phyloP scores from a whole-genome alignment of 1,284 basidiomycete genomes.

The Microbotryum intermedium region DNA sequence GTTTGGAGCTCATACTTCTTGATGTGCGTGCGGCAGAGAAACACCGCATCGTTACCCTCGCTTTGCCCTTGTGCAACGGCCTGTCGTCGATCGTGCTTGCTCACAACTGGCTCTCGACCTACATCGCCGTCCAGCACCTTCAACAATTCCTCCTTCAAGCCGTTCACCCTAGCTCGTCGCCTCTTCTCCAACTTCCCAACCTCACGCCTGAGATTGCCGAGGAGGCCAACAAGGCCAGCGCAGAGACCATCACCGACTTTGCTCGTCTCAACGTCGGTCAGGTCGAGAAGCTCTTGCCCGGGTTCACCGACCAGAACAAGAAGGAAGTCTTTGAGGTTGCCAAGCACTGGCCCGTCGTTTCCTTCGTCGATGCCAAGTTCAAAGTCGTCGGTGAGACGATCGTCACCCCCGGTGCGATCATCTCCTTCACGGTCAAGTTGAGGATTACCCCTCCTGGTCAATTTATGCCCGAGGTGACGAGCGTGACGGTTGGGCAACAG shows the following conservation, averaged over 20 bases:
- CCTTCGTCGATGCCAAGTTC: slow-evolving; percentile 77
- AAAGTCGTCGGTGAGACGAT: slow-evolving; percentile 89
- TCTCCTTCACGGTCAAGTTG: slow-evolving; percentile 76
- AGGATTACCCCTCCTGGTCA: slow-evolving; percentile 52
- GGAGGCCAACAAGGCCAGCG: slow-evolving; percentile 40
- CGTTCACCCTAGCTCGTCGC: slow-evolving; percentile 50
- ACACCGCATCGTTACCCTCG: slow-evolving; percentile 31
- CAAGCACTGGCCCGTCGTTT: slow-evolving; percentile 65
- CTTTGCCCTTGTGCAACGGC: slow-evolving; percentile 53
- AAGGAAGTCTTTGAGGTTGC: slow-evolving; percentile 60
- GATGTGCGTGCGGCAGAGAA: slow-evolving; percentile 24
- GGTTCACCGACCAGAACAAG: slow-evolving; percentile 44
- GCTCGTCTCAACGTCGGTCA: slow-evolving; percentile 23
- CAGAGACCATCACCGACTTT: slow-evolving; percentile 33
- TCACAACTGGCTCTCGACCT: slow-evolving; percentile 84
- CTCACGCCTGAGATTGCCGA: slow-evolving; percentile 42
- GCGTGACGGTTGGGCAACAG: slow-evolving; percentile 34
- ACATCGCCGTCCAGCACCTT: slow-evolving; percentile 68
- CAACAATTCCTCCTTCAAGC: slow-evolving; percentile 82
- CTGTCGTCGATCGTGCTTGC: slow-evolving; percentile 74
- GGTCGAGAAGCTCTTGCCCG: slow-evolving; percentile 46
- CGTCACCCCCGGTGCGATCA: slow-evolving; percentile 81
- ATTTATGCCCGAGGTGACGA: slow-evolving; percentile 40
- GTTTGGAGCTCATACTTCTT: not conserved
- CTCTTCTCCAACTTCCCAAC: slow-evolving; percentile 66